A percentile compares a stretch with the other conserved stretches of the same genome.
Evolutionary conservation across 2,329 filamentous ascomycete genomes (phyloP).

Genomic region (Diaporthe australafricana): DNA sequence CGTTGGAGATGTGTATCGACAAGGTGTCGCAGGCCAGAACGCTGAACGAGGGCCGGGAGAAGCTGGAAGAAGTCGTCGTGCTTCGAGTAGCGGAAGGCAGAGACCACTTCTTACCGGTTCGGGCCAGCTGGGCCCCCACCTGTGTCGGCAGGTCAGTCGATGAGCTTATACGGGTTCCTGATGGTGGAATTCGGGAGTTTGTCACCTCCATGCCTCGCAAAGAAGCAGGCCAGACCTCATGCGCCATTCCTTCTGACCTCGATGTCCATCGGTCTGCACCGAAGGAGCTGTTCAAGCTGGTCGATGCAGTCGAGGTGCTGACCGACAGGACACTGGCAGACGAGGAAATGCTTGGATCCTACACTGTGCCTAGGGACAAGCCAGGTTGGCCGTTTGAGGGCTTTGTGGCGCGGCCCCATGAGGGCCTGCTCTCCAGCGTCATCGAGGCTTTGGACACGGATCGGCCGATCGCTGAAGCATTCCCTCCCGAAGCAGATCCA

Average conservation of each 20-base stretch:
- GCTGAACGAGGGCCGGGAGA: conserved; percentile 75
- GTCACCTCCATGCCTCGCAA: conserved; percentile 44
- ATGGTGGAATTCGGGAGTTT: conserved; percentile 77
- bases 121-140: conserved; percentile 82
- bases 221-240: conserved; percentile 48
- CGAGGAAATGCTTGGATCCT: conserved; percentile 69
- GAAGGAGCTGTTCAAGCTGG: conserved; percentile 89
- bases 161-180: conserved; percentile 87
- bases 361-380: conserved; percentile 60
- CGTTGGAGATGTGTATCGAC: conserved; percentile 75
- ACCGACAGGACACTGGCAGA: conserved; percentile 70
- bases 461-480: conserved; percentile 66
- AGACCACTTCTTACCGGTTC: conserved; percentile 90
- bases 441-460: conserved; percentile 81
- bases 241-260: conserved; percentile 65
- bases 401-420: conserved; percentile 24
- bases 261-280: conserved; percentile 83
- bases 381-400: conserved; percentile 70
- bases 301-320: conserved; percentile 76
- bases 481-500: conserved; percentile 72
- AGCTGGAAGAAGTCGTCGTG: conserved; percentile 88
- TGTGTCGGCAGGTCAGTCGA: conserved; percentile 89
- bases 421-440: conserved; percentile 44
- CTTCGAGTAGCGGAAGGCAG: conserved; percentile 85
- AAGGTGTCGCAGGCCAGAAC: conserved; percentile 72